These are phyloP conservation scores for Trichoderma endophyticum DNA, from an alignment of 2,329 filamentous ascomycete species.

Conservation along the genomic window DNA sequence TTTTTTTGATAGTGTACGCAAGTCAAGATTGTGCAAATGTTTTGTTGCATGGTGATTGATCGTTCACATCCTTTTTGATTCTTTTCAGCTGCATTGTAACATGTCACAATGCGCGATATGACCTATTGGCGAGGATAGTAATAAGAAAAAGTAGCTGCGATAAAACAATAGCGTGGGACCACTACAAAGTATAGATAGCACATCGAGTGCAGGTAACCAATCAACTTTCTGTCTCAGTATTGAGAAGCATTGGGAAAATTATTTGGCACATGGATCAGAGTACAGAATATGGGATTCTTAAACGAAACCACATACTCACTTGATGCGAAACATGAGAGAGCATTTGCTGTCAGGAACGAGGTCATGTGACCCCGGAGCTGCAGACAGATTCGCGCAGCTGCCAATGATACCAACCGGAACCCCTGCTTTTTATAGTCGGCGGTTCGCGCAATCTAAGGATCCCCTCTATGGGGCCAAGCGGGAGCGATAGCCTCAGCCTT, in stretches of 20 bases:
- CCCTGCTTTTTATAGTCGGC: constrained; percentile 14
- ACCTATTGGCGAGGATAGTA: background rate
- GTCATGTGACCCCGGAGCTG: background rate
- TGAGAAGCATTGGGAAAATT: background rate
- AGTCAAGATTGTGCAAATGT: background rate
- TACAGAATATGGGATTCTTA: background rate
- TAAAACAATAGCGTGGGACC: background rate
- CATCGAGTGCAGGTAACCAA: background rate
- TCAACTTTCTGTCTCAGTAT: background rate
- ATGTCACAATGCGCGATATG: background rate
- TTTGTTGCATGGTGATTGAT: background rate
- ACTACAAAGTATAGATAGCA: background rate
- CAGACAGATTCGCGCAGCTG: background rate
- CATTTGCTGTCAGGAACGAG: background rate
- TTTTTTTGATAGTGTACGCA: background rate
- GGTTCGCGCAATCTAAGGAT: background rate
- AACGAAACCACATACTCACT: background rate
- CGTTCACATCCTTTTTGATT: background rate
- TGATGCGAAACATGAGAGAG: background rate
- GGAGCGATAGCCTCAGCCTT: background rate
- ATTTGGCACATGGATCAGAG: background rate
- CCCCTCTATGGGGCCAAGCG: constrained; percentile 9
- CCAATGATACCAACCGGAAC: constrained; percentile 8
- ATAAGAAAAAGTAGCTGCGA: background rate
- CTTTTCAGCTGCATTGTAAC: background rate